Conservation (phyloP, 2,329 filamentous ascomycete species). For the Clonostachys byssicola region DNA sequence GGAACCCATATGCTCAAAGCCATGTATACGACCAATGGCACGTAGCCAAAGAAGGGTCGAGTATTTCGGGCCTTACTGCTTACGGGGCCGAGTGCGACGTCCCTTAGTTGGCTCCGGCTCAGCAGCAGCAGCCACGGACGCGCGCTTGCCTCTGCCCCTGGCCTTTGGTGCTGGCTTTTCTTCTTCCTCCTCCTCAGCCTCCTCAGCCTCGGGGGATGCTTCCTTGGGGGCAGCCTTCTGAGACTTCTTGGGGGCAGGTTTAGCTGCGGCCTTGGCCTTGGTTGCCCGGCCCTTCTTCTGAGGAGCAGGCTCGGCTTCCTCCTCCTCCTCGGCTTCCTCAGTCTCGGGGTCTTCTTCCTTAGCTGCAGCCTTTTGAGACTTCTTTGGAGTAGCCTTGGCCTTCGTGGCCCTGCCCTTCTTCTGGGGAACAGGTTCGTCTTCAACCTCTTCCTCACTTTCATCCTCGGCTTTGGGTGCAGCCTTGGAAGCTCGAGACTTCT, state of each 20-base stretch:
- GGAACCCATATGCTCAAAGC: background rate
- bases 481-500: slow-evolving; percentile 1
- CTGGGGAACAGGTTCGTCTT: background rate
- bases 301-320: slow-evolving; percentile 6
- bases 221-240: slow-evolving; percentile 8
- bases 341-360: background rate
- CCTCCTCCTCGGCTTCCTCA: slow-evolving; percentile 7
- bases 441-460: slow-evolving; percentile 1
- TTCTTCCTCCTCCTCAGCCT: slow-evolving; percentile 10
- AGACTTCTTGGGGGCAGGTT: slow-evolving; percentile 9
- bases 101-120: slow-evolving; percentile 6
- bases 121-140: slow-evolving; percentile 4
- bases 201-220: slow-evolving; percentile 2
- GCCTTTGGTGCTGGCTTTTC: slow-evolving; percentile 13
- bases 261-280: slow-evolving; percentile 7
- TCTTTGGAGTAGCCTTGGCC: slow-evolving; percentile 1
- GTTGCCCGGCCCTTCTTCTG: slow-evolving; percentile 7
- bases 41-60: background rate
- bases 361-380: background rate
- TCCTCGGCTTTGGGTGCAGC: slow-evolving; percentile 8
- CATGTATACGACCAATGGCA: background rate
- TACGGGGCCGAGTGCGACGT: background rate
- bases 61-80: background rate
- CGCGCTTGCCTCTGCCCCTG: background rate
- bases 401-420: background rate